These are phyloP conservation scores for Aphanomyces euteiches DNA, from an alignment of 352 stramenopile genomes.

Conservation along the genomic window DNA sequence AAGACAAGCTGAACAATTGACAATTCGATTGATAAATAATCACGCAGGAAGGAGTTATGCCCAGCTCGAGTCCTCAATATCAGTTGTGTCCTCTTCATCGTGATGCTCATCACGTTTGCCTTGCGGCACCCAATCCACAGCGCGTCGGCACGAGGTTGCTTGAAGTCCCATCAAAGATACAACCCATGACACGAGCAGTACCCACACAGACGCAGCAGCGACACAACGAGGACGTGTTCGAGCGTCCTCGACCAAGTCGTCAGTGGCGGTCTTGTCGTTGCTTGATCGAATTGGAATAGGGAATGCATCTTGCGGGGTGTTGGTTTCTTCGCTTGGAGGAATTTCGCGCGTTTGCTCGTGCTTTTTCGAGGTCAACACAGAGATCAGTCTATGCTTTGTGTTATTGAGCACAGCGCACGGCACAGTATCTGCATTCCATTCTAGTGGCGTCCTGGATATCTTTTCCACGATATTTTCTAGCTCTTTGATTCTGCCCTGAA, in stretches of 20 bases:
- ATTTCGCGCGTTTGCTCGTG: constrained; percentile 54
- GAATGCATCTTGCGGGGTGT: constrained; percentile 31
- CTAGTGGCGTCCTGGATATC: background rate
- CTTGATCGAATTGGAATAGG: background rate
- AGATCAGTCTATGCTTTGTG: constrained; percentile 60
- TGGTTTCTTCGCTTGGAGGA: constrained; percentile 47
- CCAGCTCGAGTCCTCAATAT: no score
- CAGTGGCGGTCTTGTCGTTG: constrained; percentile 34
- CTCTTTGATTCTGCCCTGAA: constrained; percentile 14
- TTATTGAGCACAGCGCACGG: constrained; percentile 54
- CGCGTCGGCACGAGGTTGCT: no score
- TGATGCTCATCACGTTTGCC: no score
- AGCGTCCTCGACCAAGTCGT: constrained; percentile 53
- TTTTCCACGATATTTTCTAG: constrained; percentile 1
- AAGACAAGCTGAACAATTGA: no score
- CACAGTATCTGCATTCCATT: constrained; percentile 20
- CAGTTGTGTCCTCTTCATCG: no score
- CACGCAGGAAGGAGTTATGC: no score
- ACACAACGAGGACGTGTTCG: constrained; percentile 43
- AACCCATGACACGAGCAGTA: constrained; percentile 15
- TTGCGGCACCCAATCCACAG: no score
- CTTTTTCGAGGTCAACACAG: constrained; percentile 55
- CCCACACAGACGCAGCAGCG: constrained; percentile 1
- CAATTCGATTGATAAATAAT: no score
- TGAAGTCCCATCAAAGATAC: no score